Percentiles rank a stretch among this genome's conserved stretches.
Evolutionary conservation across 345 rosid species (phyloP).

Genomic region (Tarenaya hassleriana): DNA sequence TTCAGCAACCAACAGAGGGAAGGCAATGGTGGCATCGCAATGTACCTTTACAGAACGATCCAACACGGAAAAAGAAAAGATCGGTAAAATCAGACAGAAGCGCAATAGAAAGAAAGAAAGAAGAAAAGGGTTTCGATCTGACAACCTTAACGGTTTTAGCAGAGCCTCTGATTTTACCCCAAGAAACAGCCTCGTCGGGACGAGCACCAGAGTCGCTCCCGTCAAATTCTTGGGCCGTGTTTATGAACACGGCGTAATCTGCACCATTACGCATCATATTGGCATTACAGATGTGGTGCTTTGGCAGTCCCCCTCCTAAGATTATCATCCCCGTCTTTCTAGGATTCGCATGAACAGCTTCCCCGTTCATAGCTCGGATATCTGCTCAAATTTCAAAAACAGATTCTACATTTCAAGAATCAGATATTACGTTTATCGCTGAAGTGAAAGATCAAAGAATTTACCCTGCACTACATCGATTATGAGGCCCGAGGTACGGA

Average conservation of each 20-base stretch:
- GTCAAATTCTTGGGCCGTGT: constrained; percentile 91
- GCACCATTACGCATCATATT: constrained; percentile 97
- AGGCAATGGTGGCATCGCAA: constrained; percentile 79
- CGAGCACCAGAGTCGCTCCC: constrained; percentile 97
- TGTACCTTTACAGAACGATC: constrained; percentile 39
- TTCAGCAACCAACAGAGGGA: constrained; percentile 66
- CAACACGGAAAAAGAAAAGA: neutral
- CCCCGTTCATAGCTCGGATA: constrained; percentile 71
- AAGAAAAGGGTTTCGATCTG: too few relatives aligned
- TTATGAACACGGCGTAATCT: constrained; percentile 81
- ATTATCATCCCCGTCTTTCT: constrained; percentile 84
- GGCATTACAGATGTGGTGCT: constrained; percentile 97
- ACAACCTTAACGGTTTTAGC: constrained; percentile 93
- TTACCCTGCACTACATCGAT: constrained; percentile 72
- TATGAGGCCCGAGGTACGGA: constrained; percentile 49
- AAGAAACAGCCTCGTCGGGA: constrained; percentile 92
- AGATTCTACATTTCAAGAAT: neutral
- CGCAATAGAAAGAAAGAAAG: too few relatives aligned
- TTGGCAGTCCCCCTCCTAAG: constrained; percentile 89
- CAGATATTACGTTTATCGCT: neutral
- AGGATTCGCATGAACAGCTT: constrained; percentile 75
- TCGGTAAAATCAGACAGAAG: too few relatives aligned
- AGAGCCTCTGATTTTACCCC: constrained; percentile 84
- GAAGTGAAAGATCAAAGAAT: neutral
- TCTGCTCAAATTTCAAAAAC: too few relatives aligned